These are phyloP conservation scores for Penicillium longicatenatum DNA, from an alignment of 495 filamentous ascomycete genomes.

Conservation along the genomic window DNA sequence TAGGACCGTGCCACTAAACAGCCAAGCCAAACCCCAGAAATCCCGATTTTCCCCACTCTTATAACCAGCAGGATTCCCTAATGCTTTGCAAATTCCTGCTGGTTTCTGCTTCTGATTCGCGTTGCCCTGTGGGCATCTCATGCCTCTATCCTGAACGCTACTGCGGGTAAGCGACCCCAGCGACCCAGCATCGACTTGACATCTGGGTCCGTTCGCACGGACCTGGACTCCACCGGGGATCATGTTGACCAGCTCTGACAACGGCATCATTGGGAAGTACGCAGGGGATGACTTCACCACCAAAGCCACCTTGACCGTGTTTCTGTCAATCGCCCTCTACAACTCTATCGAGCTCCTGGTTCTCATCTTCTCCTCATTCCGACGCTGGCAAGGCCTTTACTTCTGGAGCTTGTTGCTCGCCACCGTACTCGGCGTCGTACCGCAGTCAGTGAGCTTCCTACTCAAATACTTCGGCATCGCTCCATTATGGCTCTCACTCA, in stretches of 20 bases:
- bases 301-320: constrained; percentile 34
- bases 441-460: constrained; percentile 42
- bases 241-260: constrained; percentile 5
- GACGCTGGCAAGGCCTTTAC: constrained; percentile 41
- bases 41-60: neutral
- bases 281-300: constrained; percentile 11
- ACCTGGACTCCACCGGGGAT: neutral
- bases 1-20: constrained; percentile 1
- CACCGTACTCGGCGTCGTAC: constrained; percentile 34
- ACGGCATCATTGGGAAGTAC: constrained; percentile 19
- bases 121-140: constrained; percentile 2
- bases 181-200: neutral
- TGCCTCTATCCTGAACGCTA: neutral
- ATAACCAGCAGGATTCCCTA: neutral
- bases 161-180: constrained; percentile 2
- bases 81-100: neutral
- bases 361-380: constrained; percentile 42
- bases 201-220: neutral
- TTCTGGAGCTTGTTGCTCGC: constrained; percentile 45
- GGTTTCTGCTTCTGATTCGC: constrained; percentile 1
- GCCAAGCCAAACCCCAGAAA: constrained; percentile 1
- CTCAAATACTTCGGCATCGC: constrained; percentile 35
- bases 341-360: constrained; percentile 42
- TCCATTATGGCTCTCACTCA: constrained; percentile 31
- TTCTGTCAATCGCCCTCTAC: constrained; percentile 39